Percentiles rank a stretch among this genome's conserved stretches.
Conservation (phyloP, 805 yeast species). For the Starmerella etchellsii region DNA sequence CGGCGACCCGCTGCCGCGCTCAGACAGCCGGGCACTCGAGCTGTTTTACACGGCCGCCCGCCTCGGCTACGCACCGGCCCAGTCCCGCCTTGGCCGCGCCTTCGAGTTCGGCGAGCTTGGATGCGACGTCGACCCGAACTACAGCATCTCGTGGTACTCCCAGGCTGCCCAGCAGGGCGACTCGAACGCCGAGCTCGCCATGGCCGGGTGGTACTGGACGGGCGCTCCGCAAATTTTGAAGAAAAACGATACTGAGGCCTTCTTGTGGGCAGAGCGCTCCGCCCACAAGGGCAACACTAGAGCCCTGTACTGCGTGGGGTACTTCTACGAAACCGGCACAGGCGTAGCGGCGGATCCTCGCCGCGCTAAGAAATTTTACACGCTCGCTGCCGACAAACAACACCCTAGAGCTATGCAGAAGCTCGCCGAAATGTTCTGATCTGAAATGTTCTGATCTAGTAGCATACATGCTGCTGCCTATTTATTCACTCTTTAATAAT, state of each 20-base stretch:
- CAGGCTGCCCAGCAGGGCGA: slow-evolving; percentile 54
- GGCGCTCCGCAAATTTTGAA: slow-evolving; percentile 43
- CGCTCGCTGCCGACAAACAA: slow-evolving; percentile 50
- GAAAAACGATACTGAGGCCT: slow-evolving; percentile 55
- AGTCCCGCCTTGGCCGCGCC: slow-evolving; percentile 56
- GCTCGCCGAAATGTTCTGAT: slow-evolving; percentile 1
- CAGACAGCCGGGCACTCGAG: slow-evolving; percentile 34
- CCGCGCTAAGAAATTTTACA: slow-evolving; percentile 44
- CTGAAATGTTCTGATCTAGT: too few species aligned
- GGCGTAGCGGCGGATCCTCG: slow-evolving; percentile 42
- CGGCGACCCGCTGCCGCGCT: slow-evolving; percentile 25
- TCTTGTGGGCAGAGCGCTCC: slow-evolving; percentile 62
- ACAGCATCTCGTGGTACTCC: slow-evolving; percentile 62
- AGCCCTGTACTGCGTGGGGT: slow-evolving; percentile 62
- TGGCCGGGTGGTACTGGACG: slow-evolving; percentile 70
- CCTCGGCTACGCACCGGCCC: slow-evolving; percentile 51
- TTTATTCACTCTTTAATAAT: too few species aligned
- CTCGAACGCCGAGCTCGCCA: slow-evolving; percentile 54
- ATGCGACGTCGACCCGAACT: slow-evolving; percentile 39
- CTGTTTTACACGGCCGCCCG: slow-evolving; percentile 41
- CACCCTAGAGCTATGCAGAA: slow-evolving; percentile 39
- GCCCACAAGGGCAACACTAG: slow-evolving; percentile 52
- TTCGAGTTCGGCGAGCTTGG: slow-evolving; percentile 57
- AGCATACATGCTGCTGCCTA: too few species aligned
- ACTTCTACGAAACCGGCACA: slow-evolving; percentile 55